Conservation (phyloP, 148 eudicot species). For the Hydrangea macrophylla region DNA sequence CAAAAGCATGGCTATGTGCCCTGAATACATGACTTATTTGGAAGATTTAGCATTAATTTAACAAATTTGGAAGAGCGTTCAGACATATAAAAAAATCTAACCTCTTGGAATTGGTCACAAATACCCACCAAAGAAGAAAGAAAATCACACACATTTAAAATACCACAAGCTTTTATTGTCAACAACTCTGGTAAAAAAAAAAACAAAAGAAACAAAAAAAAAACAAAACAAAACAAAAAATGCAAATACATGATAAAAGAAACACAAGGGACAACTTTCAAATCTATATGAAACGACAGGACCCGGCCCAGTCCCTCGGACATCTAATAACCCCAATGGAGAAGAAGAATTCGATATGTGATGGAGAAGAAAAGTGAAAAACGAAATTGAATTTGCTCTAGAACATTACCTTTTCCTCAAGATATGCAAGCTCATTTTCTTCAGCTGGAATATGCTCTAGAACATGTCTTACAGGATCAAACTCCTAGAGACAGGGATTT, state of each 20-base stretch:
- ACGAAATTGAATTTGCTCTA: neutral
- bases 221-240: slow-evolving; percentile 2
- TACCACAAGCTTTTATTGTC: neutral
- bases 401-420: slow-evolving; percentile 75
- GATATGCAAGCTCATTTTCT: slow-evolving; percentile 67
- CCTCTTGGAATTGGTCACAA: neutral
- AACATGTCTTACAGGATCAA: slow-evolving; percentile 76
- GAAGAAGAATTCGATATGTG: neutral
- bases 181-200: neutral
- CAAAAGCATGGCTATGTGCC: neutral
- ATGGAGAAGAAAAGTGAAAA: neutral
- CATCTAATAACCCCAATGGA: neutral
- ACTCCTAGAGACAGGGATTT: slow-evolving; percentile 43
- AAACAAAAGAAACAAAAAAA: no score
- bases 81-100: no score
- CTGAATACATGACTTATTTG: neutral
- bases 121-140: neutral
- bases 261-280: neutral
- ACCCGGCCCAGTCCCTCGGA: neutral
- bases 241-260: neutral
- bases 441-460: slow-evolving; percentile 65
- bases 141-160: neutral
- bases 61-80: no score
- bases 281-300: slow-evolving; percentile 5
- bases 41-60: no score